These are phyloP conservation scores for Meredithiella fracta DNA, from an alignment of 2,329 filamentous ascomycete genomes.

Conservation along the genomic window DNA sequence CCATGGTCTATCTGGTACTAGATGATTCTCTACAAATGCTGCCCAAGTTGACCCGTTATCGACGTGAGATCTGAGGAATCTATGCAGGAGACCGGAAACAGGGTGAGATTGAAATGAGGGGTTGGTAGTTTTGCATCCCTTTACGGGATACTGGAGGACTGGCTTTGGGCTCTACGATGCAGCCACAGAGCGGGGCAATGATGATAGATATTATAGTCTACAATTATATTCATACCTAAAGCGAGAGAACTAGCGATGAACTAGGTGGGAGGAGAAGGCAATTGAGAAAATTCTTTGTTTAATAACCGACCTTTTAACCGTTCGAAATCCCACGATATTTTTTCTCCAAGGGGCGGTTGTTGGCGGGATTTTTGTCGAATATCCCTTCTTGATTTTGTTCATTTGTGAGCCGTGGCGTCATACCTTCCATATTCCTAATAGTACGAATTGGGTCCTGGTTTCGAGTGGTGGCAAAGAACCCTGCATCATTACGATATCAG, in stretches of 20 bases:
- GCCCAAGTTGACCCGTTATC: constrained; percentile 2
- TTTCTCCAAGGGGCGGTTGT: background rate
- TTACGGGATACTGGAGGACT: background rate
- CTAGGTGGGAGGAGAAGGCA: background rate
- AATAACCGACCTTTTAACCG: constrained; percentile 1
- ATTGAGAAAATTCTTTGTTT: background rate
- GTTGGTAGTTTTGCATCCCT: constrained; percentile 2
- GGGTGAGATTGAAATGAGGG: constrained; percentile 12
- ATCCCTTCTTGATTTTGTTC: background rate
- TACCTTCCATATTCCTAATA: background rate
- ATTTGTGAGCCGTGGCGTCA: background rate
- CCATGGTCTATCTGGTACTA: background rate
- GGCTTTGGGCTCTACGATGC: background rate
- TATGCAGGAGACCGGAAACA: constrained; percentile 11
- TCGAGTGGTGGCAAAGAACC: too few relatives aligned
- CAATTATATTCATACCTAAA: constrained; percentile 12
- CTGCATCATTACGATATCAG: too few relatives aligned
- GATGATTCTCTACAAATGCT: background rate
- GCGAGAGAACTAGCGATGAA: background rate
- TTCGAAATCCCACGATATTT: background rate
- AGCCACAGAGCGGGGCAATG: background rate
- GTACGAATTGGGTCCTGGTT: too few relatives aligned
- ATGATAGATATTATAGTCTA: background rate
- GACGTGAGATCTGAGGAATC: background rate
- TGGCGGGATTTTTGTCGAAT: background rate